Base-by-base conservation (phyloP, 169 alveolate genomes). In the Cryptosporidium felis region DNA sequence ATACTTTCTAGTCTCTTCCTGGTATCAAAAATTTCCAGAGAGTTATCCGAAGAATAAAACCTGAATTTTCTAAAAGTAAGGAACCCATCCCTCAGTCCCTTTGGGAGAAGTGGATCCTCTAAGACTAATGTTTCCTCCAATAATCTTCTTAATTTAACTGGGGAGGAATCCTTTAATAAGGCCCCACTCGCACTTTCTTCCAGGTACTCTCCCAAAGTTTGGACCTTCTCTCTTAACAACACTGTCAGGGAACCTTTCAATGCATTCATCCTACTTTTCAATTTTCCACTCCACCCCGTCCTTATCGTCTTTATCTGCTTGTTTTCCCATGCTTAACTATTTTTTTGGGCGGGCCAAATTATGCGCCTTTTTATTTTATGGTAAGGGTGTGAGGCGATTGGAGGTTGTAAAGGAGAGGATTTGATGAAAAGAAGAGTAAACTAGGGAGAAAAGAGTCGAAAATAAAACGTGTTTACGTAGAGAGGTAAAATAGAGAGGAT, bases 121-220 rank as follows among this genome's bases (percentile, higher is more conserved):
- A 74, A 28, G 10, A 74, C 9, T 14, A 49, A 36, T 28, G 66
- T 53, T 36, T 30, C 16, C 9, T 49, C 45, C n/a, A 74, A 16
- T 16, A 74, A 40, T 28, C 61, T 44, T 3, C 21, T 53, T 0
- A 74, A 6, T 41, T 74, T 67, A 21, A 8, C 58, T 12, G 18
- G 16, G 2, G 38, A 14, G n/a, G n/a, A n/a, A n/a, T n/a, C n/a
- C n/a, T n/a, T n/a, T n/a, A n/a, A n/a, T n/a, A n/a, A n/a, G n/a
- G n/a, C n/a, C n/a, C 9, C 23, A n/a, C 34, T 16, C 18, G 10
- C 36, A n/a, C 41, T 21, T 10, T 53, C 26, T 26, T 53, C 66
- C 58, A 74, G 56, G 61, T 74, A 74, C 53, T 74, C 85, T 38
- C 58, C 28, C 36, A 74, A 59, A 32, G 67, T 74, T 42, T 40